Evolutionary conservation across 75 land plant genomes (phyloP).

Genomic region (Adiantum capillusveneris): DNA sequence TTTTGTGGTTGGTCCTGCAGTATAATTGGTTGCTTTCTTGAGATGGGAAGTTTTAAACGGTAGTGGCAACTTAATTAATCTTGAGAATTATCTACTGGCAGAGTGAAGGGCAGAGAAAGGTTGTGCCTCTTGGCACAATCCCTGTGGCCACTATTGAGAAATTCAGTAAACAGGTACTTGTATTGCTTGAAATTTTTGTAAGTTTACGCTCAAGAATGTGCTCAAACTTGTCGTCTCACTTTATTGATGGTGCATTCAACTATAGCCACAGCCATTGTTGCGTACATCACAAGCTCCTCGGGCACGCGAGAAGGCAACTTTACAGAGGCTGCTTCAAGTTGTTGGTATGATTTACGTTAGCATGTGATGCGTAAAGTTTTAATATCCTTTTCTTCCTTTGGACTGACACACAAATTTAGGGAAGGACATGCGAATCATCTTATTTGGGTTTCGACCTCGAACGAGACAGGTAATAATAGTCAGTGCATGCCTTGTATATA

Average conservation of each 20-base stretch:
- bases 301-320: conserved; percentile 41
- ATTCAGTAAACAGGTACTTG: conserved; percentile 62
- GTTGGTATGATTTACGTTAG: conserved; percentile 34
- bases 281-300: conserved; percentile 43
- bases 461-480: conserved; percentile 89
- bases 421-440: conserved; percentile 86
- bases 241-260: neutral
- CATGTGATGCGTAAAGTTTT: neutral
- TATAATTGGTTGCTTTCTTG: too few relatives aligned
- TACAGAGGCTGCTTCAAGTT: conserved; percentile 60
- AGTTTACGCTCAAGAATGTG: too few relatives aligned
- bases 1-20: conserved; percentile 57
- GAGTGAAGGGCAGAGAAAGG: conserved; percentile 54
- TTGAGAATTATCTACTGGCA: conserved; percentile 12
- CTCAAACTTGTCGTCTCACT: too few relatives aligned
- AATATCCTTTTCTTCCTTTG: neutral
- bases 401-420: conserved; percentile 32
- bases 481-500: too few relatives aligned
- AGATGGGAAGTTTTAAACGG: too few relatives aligned
- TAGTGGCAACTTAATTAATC: too few relatives aligned
- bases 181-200: too few relatives aligned
- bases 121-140: conserved; percentile 81
- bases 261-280: neutral
- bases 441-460: conserved; percentile 77
- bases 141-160: conserved; percentile 87